Evolutionary conservation across 495 filamentous ascomycete species (phyloP).

Genomic region (Tuber umbilicatum): DNA sequence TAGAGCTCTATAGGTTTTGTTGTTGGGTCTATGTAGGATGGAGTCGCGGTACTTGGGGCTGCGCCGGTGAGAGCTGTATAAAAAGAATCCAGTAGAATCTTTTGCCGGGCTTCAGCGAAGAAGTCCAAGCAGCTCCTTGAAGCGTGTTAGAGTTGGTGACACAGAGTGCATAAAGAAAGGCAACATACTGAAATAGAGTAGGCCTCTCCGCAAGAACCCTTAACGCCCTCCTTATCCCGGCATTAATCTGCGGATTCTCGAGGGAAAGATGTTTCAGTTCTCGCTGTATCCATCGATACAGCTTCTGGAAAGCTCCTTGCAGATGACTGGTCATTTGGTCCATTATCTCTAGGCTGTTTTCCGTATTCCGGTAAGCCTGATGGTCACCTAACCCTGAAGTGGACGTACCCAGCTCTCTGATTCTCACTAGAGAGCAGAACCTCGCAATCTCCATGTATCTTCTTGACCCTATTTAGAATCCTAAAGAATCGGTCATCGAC

Average conservation of each 20-base stretch:
- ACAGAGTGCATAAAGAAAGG: conserved; percentile 4
- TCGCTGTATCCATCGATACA: conserved; percentile 88
- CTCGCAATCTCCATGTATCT: conserved; percentile 80
- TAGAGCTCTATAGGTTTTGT: conserved; percentile 91
- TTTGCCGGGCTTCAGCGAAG: conserved; percentile 85
- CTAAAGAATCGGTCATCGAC: conserved; percentile 83
- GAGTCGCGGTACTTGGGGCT: conserved; percentile 40
- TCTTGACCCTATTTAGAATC: conserved; percentile 72
- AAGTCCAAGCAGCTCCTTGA: conserved; percentile 71
- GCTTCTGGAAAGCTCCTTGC: conserved; percentile 88
- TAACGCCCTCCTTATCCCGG: conserved; percentile 74
- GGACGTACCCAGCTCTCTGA: conserved; percentile 51
- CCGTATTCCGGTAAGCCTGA: conserved; percentile 17
- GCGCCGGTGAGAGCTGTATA: conserved; percentile 81
- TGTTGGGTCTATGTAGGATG: conserved; percentile 46
- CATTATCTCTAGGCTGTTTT: conserved; percentile 61
- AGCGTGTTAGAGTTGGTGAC: conserved; percentile 5
- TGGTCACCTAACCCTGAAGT: conserved; percentile 16
- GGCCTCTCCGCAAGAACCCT: conserved; percentile 86
- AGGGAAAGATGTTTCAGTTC: conserved; percentile 90
- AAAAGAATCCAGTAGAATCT: conserved; percentile 82
- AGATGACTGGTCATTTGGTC: conserved; percentile 78
- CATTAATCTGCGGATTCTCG: conserved; percentile 87
- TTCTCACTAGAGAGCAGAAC: conserved; percentile 83
- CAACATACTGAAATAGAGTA: conserved; percentile 63